phyloP scores from a whole-genome alignment of 257 asterid genomes.

The Solanum piurae region DNA sequence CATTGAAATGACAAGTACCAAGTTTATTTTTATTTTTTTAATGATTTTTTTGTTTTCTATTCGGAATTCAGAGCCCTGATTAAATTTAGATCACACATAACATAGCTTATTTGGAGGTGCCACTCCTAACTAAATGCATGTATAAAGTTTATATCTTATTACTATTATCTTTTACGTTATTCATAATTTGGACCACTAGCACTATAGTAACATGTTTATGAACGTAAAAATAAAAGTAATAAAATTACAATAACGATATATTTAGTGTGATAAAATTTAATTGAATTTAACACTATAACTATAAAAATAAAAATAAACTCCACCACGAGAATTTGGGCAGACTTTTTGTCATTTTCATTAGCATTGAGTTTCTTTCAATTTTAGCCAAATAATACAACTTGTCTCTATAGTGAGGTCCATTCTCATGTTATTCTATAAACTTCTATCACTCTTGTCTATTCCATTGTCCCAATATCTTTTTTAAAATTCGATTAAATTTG shows the following conservation, averaged over 20 bases:
- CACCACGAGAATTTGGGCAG: not conserved
- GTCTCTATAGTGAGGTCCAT: not conserved
- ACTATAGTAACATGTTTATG: not conserved
- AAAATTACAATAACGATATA: too few species aligned
- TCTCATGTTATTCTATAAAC: not conserved
- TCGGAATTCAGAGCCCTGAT: rapidly evolving
- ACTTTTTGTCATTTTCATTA: not conserved
- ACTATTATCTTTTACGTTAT: too few species aligned
- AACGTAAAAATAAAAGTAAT: too few species aligned
- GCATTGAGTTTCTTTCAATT: not conserved
- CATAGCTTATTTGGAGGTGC: rapidly evolving
- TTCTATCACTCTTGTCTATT: not conserved
- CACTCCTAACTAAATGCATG: rapidly evolving
- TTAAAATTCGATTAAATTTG: not conserved
- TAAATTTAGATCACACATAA: rapidly evolving
- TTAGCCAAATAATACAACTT: not conserved
- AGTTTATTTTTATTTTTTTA: too few species aligned
- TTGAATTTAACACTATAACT: not conserved
- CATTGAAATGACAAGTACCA: not conserved
- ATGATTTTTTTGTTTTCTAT: too few species aligned
- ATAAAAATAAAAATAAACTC: not conserved
- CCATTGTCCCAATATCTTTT: not conserved
- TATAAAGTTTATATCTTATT: too few species aligned
- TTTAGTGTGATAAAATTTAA: too few species aligned
- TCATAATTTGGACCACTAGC: not conserved